Evolutionary conservation across 2,329 filamentous ascomycete genomes (phyloP).

Genomic region (Paramyrothecium roridum): DNA sequence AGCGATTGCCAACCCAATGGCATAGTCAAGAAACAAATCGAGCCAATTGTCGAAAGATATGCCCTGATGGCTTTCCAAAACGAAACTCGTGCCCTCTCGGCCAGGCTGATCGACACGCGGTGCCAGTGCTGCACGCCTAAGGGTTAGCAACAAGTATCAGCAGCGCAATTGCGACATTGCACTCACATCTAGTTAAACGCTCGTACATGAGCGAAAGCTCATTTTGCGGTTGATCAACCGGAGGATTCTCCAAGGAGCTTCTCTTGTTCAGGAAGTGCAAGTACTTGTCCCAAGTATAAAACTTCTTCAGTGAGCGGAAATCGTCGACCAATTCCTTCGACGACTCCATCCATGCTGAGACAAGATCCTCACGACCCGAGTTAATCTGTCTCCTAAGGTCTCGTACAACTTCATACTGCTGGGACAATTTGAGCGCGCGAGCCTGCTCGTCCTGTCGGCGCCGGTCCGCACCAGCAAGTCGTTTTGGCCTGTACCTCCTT

Average conservation of each 20-base stretch:
- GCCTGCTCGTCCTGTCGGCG: constrained; percentile 41
- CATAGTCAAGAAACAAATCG: constrained; percentile 85
- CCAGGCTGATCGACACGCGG: constrained; percentile 21
- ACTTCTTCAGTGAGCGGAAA: constrained; percentile 60
- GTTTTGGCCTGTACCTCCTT: constrained; percentile 41
- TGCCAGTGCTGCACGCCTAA: constrained; percentile 23
- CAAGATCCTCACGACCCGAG: constrained; percentile 39
- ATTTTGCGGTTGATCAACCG: constrained; percentile 26
- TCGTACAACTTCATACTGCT: constrained; percentile 41
- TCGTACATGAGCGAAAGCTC: constrained; percentile 55
- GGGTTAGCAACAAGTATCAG: constrained; percentile 8
- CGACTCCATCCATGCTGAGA: constrained; percentile 53
- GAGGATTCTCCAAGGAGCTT: constrained; percentile 13
- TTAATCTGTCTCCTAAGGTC: constrained; percentile 39
- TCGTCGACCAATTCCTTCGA: constrained; percentile 60
- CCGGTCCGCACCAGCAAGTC: constrained; percentile 41
- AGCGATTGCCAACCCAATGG: constrained; percentile 68
- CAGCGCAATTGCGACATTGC: neutral
- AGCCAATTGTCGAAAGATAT: constrained; percentile 85
- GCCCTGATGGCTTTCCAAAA: constrained; percentile 60
- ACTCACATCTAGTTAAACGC: constrained; percentile 51
- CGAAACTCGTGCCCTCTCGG: constrained; percentile 21
- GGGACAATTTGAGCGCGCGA: constrained; percentile 32
- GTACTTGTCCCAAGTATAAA: constrained; percentile 66
- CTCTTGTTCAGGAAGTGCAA: constrained; percentile 50